phyloP scores from a whole-genome alignment of 2,329 filamentous ascomycete species.

The Colletotrichum lindemuthianum region DNA sequence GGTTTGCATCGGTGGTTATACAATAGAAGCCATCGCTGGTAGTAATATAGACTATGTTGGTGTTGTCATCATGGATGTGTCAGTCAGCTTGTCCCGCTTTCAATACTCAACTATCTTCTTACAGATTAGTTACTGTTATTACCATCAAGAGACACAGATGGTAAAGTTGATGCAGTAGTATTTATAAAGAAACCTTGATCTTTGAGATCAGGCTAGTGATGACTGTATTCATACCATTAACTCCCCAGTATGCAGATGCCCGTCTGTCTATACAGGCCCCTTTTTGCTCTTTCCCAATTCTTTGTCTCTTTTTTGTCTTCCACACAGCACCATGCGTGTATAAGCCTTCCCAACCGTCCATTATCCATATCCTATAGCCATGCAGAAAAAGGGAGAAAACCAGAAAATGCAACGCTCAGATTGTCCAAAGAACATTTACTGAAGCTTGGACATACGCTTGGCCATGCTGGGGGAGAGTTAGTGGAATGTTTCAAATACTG shows the following conservation, averaged over 20 bases:
- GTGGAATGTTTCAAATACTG: neutral
- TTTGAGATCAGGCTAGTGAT: conserved; percentile 20
- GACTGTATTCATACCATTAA: conserved; percentile 23
- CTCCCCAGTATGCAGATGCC: conserved; percentile 30
- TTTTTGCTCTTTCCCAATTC: conserved; percentile 20
- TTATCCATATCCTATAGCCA: conserved; percentile 10
- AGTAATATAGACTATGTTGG: too few relatives aligned
- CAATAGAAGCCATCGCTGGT: neutral
- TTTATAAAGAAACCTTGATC: conserved; percentile 11
- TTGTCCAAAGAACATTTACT: conserved; percentile 10
- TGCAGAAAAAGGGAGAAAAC: conserved; percentile 2
- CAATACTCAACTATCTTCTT: too few relatives aligned
- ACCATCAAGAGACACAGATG: neutral
- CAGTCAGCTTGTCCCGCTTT: too few relatives aligned
- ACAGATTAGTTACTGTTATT: neutral
- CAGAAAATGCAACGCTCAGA: neutral
- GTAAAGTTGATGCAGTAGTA: conserved; percentile 4
- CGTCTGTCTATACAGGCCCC: neutral
- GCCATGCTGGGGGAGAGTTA: conserved; percentile 65
- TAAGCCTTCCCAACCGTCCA: conserved; percentile 5
- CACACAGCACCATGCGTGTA: conserved; percentile 23
- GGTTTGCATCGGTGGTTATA: neutral
- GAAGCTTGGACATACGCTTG: conserved; percentile 66
- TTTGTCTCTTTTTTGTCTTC: conserved; percentile 7
- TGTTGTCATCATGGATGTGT: too few relatives aligned